A percentile compares a stretch with the other conserved stretches of the same genome.
Evolutionary conservation across 2,329 filamentous ascomycete species (phyloP).

Genomic region (Stemphylium lycopersici): DNA sequence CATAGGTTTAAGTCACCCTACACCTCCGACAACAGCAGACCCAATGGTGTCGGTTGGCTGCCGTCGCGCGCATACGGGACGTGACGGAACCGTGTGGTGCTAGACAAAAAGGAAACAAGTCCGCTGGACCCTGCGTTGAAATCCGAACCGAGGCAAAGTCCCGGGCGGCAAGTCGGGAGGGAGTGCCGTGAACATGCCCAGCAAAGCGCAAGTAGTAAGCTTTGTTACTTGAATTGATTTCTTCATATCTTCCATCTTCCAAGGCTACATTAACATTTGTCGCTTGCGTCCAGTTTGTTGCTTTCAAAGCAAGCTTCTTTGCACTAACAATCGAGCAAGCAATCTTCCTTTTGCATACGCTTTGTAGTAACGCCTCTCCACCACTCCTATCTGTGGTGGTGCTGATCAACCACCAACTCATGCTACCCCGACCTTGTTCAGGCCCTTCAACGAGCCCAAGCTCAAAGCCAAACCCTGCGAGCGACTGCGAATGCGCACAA

Average conservation of each 20-base stretch:
- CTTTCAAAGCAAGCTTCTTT: neutral
- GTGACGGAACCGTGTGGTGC: slow-evolving; percentile 16
- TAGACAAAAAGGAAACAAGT: slow-evolving; percentile 13
- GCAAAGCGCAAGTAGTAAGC: neutral
- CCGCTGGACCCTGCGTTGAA: slow-evolving; percentile 6
- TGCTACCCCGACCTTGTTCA: slow-evolving; percentile 63
- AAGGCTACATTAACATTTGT: slow-evolving; percentile 20
- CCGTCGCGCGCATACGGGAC: slow-evolving; percentile 5
- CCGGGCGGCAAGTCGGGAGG: neutral
- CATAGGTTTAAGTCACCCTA: neutral
- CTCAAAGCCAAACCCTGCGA: slow-evolving; percentile 94
- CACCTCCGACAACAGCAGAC: neutral
- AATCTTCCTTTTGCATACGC: slow-evolving; percentile 12
- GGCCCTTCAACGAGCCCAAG: slow-evolving; percentile 89
- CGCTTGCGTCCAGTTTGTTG: neutral
- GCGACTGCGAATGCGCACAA: slow-evolving; percentile 95
- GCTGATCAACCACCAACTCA: slow-evolving; percentile 14
- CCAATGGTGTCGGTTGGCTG: slow-evolving; percentile 1
- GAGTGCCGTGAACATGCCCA: no score
- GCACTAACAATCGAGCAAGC: slow-evolving; percentile 1
- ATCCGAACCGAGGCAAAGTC: slow-evolving; percentile 19
- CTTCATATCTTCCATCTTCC: slow-evolving; percentile 15
- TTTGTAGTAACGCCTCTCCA: neutral
- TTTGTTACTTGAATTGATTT: neutral
- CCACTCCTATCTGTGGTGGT: neutral